phyloP scores from a whole-genome alignment of 1,284 basidiomycete genomes.

The Dichomitus squalens region DNA sequence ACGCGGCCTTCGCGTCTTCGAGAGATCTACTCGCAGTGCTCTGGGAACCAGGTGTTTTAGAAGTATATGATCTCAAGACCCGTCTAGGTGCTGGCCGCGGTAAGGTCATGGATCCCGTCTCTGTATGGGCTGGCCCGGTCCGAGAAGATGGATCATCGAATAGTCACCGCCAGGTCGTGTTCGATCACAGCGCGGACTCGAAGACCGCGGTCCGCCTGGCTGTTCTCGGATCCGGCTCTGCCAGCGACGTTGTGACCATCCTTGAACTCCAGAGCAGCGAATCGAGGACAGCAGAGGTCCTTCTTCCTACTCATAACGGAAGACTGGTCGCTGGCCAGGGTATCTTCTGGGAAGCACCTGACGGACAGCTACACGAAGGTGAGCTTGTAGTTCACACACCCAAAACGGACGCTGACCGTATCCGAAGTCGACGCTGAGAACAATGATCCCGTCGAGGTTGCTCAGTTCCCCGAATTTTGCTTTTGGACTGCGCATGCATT shows the following conservation, averaged over 20 bases:
- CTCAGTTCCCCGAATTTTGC: constrained; percentile 64
- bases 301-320: constrained; percentile 41
- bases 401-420: neutral
- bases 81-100: constrained; percentile 61
- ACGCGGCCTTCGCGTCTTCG: constrained; percentile 63
- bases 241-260: constrained; percentile 23
- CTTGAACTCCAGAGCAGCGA: constrained; percentile 13
- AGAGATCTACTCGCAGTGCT: constrained; percentile 69
- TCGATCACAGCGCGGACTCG: neutral
- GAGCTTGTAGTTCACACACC: constrained; percentile 14
- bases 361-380: constrained; percentile 59
- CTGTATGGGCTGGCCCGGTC: constrained; percentile 48
- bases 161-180: constrained; percentile 26
- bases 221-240: constrained; percentile 20
- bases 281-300: constrained; percentile 16
- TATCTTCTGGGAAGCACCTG: constrained; percentile 49
- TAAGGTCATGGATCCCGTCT: constrained; percentile 63
- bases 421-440: constrained; percentile 32
- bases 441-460: constrained; percentile 31
- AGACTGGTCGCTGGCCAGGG: constrained; percentile 42
- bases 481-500: constrained; percentile 35
- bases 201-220: constrained; percentile 14
- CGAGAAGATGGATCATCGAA: constrained; percentile 6
- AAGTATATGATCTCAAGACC: constrained; percentile 73
- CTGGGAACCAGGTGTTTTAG: constrained; percentile 65